Percentiles rank a stretch among this genome's conserved stretches.
phyloP scores from a whole-genome alignment of 192 early-diverging fungal genomes.

The Rhizoclosmatium globosum region DNA sequence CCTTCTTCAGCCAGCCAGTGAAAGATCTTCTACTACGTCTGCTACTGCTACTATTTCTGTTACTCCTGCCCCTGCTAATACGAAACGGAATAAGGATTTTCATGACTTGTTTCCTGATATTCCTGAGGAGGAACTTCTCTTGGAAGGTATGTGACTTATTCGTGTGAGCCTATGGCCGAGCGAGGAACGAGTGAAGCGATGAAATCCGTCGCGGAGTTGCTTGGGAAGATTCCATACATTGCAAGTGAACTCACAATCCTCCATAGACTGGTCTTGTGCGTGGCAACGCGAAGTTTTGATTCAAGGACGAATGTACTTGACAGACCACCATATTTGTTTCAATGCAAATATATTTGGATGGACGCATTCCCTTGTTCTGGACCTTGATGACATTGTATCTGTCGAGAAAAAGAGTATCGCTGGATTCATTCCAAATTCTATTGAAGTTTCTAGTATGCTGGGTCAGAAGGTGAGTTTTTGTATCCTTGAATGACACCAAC shows the following conservation, averaged over 20 bases:
- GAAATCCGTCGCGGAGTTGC: background rate
- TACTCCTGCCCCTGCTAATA: background rate
- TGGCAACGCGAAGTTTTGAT: conserved; percentile 60
- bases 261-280: conserved; percentile 56
- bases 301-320: conserved; percentile 58
- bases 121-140: conserved; percentile 41
- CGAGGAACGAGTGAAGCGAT: background rate
- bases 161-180: too few relatives aligned
- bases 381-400: conserved; percentile 47
- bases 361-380: conserved; percentile 44
- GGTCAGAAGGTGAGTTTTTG: conserved; percentile 23
- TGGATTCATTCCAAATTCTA: conserved; percentile 55
- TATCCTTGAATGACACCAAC: background rate
- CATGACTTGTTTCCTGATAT: conserved; percentile 57
- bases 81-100: conserved; percentile 52
- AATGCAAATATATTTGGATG: conserved; percentile 58
- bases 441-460: conserved; percentile 49
- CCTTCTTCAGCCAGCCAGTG: too few relatives aligned
- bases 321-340: conserved; percentile 48
- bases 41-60: background rate
- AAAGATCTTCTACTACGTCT: background rate
- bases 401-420: conserved; percentile 54
- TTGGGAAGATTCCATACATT: background rate
- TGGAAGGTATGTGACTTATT: conserved; percentile 42
- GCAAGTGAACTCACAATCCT: background rate